Evolutionary conservation across 73 alveolate species (phyloP), one percentile per base, ranked within the genome.

Genomic region (Paramecium sexaurelia): DNA sequence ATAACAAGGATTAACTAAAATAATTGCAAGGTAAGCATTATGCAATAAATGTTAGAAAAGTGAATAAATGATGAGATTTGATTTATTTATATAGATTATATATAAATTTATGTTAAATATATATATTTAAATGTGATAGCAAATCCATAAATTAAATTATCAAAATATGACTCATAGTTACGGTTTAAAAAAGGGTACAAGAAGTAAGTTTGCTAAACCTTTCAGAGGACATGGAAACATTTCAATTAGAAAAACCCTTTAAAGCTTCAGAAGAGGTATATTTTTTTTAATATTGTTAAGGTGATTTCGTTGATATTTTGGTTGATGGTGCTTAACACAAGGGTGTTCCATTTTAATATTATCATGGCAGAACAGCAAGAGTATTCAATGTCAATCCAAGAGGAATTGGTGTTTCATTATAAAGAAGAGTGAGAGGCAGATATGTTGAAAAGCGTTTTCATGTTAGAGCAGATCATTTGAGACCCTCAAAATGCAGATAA

Each of bases 401-500:
- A 83, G 92, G 97, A 51, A 84, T 96, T 55, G 99, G 99, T 55
- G 97, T 96, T 33, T 95, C 91, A 71, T 95, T 96, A 66, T 91
- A 95, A 91, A 96, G 95, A 95, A 92, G 89, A 92, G 98, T 96
- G 22, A 94, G 98, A 75, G 97, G 95, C 85, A 94, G 97, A 90
- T 94, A 92, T 96, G 94, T 96, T 73, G 94, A 92, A 84, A 96
- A 96, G 96, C 96, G 98, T 93, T 91, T 96, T 71, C 97, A 96
- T 91, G 99, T 96, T 83, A 97, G 98, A 93, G 93, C 93, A 40
- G 99, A 96, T 91, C 99, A 96, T 78, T 92, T 96, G 69, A 95
- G 98, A 95, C 97, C 92, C 83, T 95, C 99, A 43, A 94, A 96
- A 84, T 96, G 99, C 97, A 95, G 98, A 93, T 99, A 96, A 83